Evolutionary conservation across 768 basidiomycete species (phyloP).

Genomic region (Tricholoma terreum): DNA sequence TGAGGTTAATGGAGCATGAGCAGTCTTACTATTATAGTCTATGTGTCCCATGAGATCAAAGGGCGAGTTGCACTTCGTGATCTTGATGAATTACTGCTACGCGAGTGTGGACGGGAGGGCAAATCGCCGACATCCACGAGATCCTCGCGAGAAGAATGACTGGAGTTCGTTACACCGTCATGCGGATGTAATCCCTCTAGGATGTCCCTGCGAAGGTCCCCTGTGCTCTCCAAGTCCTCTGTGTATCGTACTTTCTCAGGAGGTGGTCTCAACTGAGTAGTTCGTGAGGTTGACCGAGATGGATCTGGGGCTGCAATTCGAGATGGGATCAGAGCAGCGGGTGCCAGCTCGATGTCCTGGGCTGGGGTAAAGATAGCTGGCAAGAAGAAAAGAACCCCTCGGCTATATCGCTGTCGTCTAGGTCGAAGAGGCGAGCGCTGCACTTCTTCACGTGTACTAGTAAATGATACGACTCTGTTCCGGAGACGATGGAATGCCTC

Average conservation of each 20-base stretch:
- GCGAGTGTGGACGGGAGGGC: slow-evolving; percentile 23
- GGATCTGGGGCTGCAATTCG: slow-evolving; percentile 23
- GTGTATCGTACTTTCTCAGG: slow-evolving; percentile 46
- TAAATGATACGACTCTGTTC: slow-evolving; percentile 50
- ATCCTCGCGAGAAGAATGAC: slow-evolving; percentile 14
- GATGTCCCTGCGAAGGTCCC: slow-evolving; percentile 16
- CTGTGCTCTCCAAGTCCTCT: slow-evolving; percentile 33
- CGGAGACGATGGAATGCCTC: slow-evolving; percentile 57
- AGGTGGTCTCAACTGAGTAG: slow-evolving; percentile 23
- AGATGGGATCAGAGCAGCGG: slow-evolving; percentile 22
- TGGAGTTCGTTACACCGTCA: slow-evolving; percentile 14
- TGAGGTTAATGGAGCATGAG: slow-evolving; percentile 6
- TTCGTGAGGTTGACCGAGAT: slow-evolving; percentile 16
- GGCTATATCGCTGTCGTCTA: slow-evolving; percentile 43
- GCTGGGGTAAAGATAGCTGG: slow-evolving; percentile 71
- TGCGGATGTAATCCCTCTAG: slow-evolving; percentile 1
- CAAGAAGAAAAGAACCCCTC: slow-evolving; percentile 76
- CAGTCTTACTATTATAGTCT: background rate
- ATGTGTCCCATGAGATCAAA: slow-evolving; percentile 14
- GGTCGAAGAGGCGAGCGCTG: slow-evolving; percentile 49
- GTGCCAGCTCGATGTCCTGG: slow-evolving; percentile 43
- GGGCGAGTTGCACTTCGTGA: slow-evolving; percentile 20
- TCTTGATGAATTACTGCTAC: slow-evolving; percentile 22
- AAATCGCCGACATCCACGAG: slow-evolving; percentile 19
- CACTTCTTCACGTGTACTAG: slow-evolving; percentile 35